Evolutionary conservation across 2,329 filamentous ascomycete genomes (phyloP).

Genomic region (Colletotrichum abscissum): DNA sequence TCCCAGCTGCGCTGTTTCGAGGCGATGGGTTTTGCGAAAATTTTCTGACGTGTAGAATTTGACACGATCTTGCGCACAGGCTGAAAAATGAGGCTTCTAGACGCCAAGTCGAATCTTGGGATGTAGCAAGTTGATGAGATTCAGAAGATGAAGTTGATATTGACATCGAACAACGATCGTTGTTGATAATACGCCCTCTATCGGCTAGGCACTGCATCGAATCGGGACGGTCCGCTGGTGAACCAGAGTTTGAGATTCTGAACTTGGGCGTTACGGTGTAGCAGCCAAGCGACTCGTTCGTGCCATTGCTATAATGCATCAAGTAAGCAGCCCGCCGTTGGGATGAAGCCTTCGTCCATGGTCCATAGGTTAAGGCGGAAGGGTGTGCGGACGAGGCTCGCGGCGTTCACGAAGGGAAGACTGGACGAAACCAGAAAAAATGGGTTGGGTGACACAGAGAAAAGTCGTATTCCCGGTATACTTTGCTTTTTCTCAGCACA

Average conservation of each 20-base stretch:
- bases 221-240: not conserved
- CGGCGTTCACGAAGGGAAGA: not conserved
- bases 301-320: not conserved
- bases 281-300: not conserved
- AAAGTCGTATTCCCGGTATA: not conserved
- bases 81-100: not conserved
- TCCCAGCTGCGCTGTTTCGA: conserved; percentile 16
- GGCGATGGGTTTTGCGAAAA: conserved; percentile 1
- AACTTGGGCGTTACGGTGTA: too few species aligned
- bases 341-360: not conserved
- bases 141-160: not conserved
- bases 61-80: not conserved
- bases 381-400: not conserved
- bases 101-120: not conserved
- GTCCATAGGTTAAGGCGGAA: not conserved
- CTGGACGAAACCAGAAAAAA: conserved; percentile 11
- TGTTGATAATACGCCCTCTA: too few species aligned
- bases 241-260: not conserved
- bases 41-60: conserved; percentile 1
- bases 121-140: conserved; percentile 10
- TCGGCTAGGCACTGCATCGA: not conserved
- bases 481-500: conserved; percentile 17
- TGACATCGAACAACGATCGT: not conserved
- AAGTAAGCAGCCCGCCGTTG: conserved; percentile 9
- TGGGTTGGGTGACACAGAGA: conserved; percentile 17